phyloP scores from a whole-genome alignment of 805 yeast species.

The Wickerhamiella allomyrinae region DNA sequence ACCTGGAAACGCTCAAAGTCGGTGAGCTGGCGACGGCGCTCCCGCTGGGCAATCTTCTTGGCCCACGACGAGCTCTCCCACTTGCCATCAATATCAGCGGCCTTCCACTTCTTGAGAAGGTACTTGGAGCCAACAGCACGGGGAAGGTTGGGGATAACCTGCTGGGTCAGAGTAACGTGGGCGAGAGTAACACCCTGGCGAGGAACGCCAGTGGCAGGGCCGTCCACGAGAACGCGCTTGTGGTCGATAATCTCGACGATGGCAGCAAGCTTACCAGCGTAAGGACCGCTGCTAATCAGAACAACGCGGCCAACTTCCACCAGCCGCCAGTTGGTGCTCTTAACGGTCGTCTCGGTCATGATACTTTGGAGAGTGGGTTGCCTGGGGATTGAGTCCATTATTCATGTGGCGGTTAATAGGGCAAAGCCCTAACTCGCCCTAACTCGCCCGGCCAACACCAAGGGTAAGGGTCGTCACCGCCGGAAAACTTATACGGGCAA shows the following conservation, averaged over 20 bases:
- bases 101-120: constrained; percentile 85
- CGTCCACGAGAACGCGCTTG: constrained; percentile 95
- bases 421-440: neutral
- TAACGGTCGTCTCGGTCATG: constrained; percentile 66
- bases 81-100: constrained; percentile 74
- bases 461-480: neutral
- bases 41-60: constrained; percentile 91
- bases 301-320: constrained; percentile 99
- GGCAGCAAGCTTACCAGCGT: constrained; percentile 77
- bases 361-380: constrained; percentile 26
- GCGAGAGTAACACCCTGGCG: constrained; percentile 86
- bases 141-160: constrained; percentile 72
- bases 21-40: constrained; percentile 80
- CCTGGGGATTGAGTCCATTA: neutral
- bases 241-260: constrained; percentile 98
- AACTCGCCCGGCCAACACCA: neutral
- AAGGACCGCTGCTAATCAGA: constrained; percentile 65
- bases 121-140: constrained; percentile 85
- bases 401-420: neutral
- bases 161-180: constrained; percentile 84
- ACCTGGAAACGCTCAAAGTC: constrained; percentile 99
- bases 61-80: constrained; percentile 96
- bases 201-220: constrained; percentile 77
- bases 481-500: neutral
- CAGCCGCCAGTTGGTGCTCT: constrained; percentile 97